Evolutionary conservation across 2,329 filamentous ascomycete species (phyloP).

Genomic region (Neofusicoccum cordaticola): DNA sequence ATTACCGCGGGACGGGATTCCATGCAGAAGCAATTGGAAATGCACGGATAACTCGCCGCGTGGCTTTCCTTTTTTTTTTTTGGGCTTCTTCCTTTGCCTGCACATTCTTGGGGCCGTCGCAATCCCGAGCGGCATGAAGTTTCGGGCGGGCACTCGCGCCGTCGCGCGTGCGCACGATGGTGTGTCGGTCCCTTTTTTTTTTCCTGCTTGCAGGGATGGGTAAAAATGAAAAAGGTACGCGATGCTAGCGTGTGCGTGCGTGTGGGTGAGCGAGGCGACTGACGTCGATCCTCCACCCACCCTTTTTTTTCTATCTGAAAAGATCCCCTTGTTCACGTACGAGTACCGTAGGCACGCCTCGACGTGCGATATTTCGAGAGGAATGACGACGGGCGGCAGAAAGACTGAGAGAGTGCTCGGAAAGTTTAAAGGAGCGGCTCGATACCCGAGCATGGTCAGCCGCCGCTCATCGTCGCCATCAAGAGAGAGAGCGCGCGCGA

Average conservation of each 20-base stretch:
- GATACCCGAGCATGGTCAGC: background rate
- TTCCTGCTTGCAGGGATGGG: background rate
- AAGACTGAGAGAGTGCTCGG: background rate
- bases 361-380: background rate
- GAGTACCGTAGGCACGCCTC: too few species aligned
- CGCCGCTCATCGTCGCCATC: background rate
- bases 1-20: too few species aligned
- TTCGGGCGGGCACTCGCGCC: background rate
- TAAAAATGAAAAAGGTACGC: background rate
- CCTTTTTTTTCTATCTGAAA: too few species aligned
- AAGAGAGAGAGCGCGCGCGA: too few species aligned
- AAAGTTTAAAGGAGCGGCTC: constrained; percentile 1
- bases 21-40: background rate
- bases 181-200: background rate
- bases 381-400: background rate
- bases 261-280: background rate
- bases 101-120: background rate
- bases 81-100: background rate
- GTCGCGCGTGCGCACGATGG: background rate
- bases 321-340: too few species aligned
- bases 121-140: background rate
- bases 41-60: background rate
- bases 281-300: too few species aligned
- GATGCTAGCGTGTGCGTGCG: too few species aligned
- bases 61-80: background rate